Percentiles rank a stretch among this genome's conserved stretches.
phyloP scores from a whole-genome alignment of 371 early-diverging fungal genomes.

The Zopfochytrium polystomum region DNA sequence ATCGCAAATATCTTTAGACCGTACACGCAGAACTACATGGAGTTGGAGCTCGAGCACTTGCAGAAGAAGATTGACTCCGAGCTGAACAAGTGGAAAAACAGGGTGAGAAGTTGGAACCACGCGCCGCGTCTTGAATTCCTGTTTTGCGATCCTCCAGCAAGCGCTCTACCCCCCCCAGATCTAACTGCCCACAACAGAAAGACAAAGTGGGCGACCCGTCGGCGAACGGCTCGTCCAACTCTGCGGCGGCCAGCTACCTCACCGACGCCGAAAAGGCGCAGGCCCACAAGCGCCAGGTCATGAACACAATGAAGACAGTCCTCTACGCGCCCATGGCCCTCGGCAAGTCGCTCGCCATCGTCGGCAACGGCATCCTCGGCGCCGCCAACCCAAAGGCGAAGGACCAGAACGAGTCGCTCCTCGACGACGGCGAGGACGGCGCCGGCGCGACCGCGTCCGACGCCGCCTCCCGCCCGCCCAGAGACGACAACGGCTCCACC shows the following conservation, averaged over 20 bases:
- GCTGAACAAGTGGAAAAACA: constrained; percentile 46
- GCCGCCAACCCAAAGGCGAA: constrained; percentile 14
- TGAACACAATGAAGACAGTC: constrained; percentile 47
- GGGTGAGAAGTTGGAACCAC: constrained; percentile 35
- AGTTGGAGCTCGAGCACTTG: constrained; percentile 45
- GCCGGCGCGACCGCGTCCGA: background rate
- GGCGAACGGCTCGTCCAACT: background rate
- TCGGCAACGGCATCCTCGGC: constrained; percentile 18
- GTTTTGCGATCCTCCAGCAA: no score
- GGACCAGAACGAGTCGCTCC: constrained; percentile 24
- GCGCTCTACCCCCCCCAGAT: no score
- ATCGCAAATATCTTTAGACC: constrained; percentile 35
- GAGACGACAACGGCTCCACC: constrained; percentile 29
- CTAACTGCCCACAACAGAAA: background rate
- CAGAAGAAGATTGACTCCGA: constrained; percentile 32
- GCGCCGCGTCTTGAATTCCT: no score
- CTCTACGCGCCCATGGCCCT: constrained; percentile 50
- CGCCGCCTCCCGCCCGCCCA: no score
- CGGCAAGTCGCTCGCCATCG: constrained; percentile 31
- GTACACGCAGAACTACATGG: constrained; percentile 43
- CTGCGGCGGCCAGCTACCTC: constrained; percentile 29
- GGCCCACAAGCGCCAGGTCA: constrained; percentile 49
- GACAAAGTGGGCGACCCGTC: constrained; percentile 6
- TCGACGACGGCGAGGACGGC: constrained; percentile 28
- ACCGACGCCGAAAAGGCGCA: constrained; percentile 43